phyloP scores from a whole-genome alignment of 345 rosid genomes.

The Acer saccharum region DNA sequence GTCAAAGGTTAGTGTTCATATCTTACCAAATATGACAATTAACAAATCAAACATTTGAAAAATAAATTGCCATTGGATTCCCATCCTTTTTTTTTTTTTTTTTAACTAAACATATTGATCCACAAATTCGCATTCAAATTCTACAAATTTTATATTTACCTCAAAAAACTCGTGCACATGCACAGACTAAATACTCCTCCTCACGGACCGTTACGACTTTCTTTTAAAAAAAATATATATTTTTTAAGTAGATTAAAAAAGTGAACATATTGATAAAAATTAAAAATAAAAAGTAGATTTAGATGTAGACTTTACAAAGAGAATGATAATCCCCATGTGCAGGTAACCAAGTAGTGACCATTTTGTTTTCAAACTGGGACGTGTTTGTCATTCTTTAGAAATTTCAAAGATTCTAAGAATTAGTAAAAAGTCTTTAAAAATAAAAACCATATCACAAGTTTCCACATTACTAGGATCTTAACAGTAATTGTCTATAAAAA shows the following conservation, averaged over 20 bases:
- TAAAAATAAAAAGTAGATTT: background rate
- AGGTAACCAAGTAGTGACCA: background rate
- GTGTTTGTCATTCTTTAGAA: background rate
- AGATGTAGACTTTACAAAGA: no score
- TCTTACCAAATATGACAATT: background rate
- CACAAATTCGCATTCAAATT: no score
- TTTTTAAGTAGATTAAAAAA: background rate
- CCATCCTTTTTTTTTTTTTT: background rate
- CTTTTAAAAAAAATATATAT: background rate
- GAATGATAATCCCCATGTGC: background rate
- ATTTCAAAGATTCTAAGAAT: background rate
- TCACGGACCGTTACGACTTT: no score
- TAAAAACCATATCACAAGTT: background rate
- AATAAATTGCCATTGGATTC: background rate
- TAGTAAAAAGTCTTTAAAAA: background rate
- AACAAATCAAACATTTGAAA: background rate
- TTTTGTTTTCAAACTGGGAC: constrained; percentile 7
- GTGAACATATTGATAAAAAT: background rate
- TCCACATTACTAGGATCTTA: constrained; percentile 17
- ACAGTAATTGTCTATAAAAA: background rate
- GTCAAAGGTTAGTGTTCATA: constrained; percentile 2
- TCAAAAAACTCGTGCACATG: no score
- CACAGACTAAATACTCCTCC: no score
- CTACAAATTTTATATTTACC: no score
- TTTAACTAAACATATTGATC: no score